Base-by-base conservation (phyloP, 306 rosid genomes). In the Lathyrus sativus region DNA sequence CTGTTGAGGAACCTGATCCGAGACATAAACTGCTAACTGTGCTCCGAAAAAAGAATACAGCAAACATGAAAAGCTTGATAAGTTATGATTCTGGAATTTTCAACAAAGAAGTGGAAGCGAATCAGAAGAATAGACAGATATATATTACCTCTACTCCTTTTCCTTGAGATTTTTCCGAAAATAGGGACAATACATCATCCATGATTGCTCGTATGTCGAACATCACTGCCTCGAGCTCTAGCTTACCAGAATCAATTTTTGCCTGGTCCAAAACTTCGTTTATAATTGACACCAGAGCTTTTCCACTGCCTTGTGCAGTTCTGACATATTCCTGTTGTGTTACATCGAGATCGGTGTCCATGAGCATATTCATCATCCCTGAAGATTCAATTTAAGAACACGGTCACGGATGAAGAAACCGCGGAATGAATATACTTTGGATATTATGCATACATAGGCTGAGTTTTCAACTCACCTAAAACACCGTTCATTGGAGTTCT, bases 401-500 rank as follows among this genome's bases (percentile, higher is more conserved):
- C 29, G 29, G 29, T 26, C 29, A 26, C 29, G 29, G 61, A 38
- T 55, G 45, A 56, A 42, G 68, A 74, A 63, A 62, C 73, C 45
- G 9, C 17, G 24, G 13, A 22, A 18, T 50, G 11, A 12, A 22
- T 50, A 57, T 41, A 14, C 43, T 29, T 43, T 39, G 48, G 12
- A 42, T 2, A n/a, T 3, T 14, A 33, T 18, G 62, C 5, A 26
- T 42, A 62, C 6, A 14, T 18, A 51, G 24, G 57, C 1, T 26
- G 43, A 50, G 50, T 59, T 28, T 28, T 14, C 62, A 71, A 70
- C 96, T 85, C 81, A 93, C 99, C 99, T 19, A 93, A 87, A 76
- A 93, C 97, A 66, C 99, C 99, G 53, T 90, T 93, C 99, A 93
- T 93, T 49, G 99, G 99, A 26, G 99, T 90, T 78, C 99, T 83